Conservation (phyloP, 2,329 filamentous ascomycete species). For the Verticillium nubilum region DNA sequence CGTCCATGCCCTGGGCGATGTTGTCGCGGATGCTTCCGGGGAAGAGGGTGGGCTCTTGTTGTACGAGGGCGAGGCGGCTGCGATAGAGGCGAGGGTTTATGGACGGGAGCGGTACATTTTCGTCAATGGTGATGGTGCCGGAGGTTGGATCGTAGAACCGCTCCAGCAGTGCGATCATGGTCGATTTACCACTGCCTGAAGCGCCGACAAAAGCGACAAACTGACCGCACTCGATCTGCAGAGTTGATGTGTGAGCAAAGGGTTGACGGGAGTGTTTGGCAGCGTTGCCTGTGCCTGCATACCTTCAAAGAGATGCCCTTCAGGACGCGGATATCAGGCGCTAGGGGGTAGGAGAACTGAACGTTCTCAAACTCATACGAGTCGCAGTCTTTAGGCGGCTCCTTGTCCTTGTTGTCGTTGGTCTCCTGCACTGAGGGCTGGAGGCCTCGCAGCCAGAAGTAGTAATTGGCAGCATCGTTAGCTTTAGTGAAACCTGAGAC, state of each 20-base stretch:
- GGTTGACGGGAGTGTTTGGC: too few species aligned
- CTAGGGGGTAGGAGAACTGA: neutral
- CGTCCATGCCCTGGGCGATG: slow-evolving; percentile 39
- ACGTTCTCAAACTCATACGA: neutral
- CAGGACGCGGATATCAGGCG: neutral
- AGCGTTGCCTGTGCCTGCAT: too few species aligned
- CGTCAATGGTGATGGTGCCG: neutral
- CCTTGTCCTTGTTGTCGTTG: neutral
- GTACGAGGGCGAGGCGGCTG: neutral
- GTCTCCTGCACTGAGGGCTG: slow-evolving; percentile 6
- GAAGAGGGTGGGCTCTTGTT: slow-evolving; percentile 1
- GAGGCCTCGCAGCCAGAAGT: slow-evolving; percentile 24
- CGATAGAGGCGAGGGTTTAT: neutral
- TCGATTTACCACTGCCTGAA: slow-evolving; percentile 54
- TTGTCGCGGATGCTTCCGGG: slow-evolving; percentile 48
- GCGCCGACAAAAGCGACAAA: slow-evolving; percentile 50
- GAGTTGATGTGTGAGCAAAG: too few species aligned
- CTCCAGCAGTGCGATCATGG: slow-evolving; percentile 38
- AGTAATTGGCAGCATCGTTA: slow-evolving; percentile 28
- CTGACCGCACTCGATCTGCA: too few species aligned
- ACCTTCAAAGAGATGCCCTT: neutral
- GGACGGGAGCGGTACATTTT: neutral
- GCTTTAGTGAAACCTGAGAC: slow-evolving; percentile 34
- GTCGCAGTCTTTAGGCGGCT: neutral
- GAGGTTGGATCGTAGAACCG: slow-evolving; percentile 29